Evolutionary conservation across 2,329 filamentous ascomycete species (phyloP).

Genomic region (Pseudogymnoascus sp.): DNA sequence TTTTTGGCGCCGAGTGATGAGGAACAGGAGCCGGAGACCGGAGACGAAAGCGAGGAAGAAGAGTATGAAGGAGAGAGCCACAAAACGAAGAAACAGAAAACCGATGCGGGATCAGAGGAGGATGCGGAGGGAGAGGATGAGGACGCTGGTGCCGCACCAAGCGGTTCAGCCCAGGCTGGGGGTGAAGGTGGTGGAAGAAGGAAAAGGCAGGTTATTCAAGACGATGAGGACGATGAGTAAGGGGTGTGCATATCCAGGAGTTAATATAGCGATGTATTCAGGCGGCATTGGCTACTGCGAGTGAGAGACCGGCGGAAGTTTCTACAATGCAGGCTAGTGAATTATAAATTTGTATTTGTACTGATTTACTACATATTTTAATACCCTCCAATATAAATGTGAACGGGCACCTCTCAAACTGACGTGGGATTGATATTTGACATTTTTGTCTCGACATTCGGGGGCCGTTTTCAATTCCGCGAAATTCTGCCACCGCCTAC

Average conservation of each 20-base stretch:
- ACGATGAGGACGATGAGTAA: conserved; percentile 45
- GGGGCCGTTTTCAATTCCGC: background rate
- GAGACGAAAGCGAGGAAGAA: conserved; percentile 42
- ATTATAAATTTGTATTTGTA: conserved; percentile 2
- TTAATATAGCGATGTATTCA: conserved; percentile 1
- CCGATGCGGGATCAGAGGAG: conserved; percentile 35
- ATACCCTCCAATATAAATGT: background rate
- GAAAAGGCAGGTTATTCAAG: conserved; percentile 50
- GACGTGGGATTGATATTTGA: background rate
- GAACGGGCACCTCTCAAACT: background rate
- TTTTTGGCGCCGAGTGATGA: conserved; percentile 71
- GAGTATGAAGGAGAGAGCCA: conserved; percentile 23
- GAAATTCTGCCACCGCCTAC: conserved; percentile 6
- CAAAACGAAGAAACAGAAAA: conserved; percentile 27
- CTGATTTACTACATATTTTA: background rate
- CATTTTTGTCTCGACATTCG: background rate
- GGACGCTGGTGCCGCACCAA: conserved; percentile 42
- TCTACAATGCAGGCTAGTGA: background rate
- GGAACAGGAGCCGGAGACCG: conserved; percentile 50
- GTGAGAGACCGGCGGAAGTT: background rate
- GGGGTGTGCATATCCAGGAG: background rate
- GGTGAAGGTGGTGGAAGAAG: conserved; percentile 32
- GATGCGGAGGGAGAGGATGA: conserved; percentile 45
- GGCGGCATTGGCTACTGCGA: background rate
- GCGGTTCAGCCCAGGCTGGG: conserved; percentile 29